phyloP scores from a whole-genome alignment of 345 rosid species.

The Raphanus raphanistrum region DNA sequence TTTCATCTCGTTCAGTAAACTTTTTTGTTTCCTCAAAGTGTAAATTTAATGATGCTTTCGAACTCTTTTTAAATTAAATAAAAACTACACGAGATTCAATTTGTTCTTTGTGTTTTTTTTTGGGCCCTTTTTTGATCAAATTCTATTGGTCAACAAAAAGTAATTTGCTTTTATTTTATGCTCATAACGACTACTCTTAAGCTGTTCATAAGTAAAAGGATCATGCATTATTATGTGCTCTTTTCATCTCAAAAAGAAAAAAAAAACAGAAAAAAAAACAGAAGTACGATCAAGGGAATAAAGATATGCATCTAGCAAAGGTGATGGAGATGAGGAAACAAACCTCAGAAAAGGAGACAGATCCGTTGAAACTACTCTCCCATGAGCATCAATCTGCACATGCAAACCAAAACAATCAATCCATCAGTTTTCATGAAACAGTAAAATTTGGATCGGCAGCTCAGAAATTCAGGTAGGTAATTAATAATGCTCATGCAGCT shows the following conservation, averaged over 20 bases:
- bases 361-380: background rate
- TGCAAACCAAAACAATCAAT: constrained; percentile 7
- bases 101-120: background rate
- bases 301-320: background rate
- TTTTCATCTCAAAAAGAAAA: background rate
- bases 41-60: background rate
- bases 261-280: background rate
- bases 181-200: background rate
- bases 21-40: background rate
- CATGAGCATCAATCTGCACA: constrained; percentile 25
- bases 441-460: background rate
- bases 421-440: background rate
- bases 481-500: constrained; percentile 14
- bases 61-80: background rate
- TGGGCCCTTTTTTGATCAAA: background rate
- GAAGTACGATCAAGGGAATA: background rate
- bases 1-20: background rate
- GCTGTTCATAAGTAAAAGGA: background rate
- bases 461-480: background rate
- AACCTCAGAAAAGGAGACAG: constrained; percentile 24
- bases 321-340: background rate
- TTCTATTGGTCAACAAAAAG: background rate
- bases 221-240: background rate
- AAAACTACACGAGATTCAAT: background rate
- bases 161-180: constrained; percentile 15